Percentiles rank a stretch among this genome's conserved stretches.
Conservation (phyloP, 2,329 filamentous ascomycete genomes). For the Microdochium paspali region DNA sequence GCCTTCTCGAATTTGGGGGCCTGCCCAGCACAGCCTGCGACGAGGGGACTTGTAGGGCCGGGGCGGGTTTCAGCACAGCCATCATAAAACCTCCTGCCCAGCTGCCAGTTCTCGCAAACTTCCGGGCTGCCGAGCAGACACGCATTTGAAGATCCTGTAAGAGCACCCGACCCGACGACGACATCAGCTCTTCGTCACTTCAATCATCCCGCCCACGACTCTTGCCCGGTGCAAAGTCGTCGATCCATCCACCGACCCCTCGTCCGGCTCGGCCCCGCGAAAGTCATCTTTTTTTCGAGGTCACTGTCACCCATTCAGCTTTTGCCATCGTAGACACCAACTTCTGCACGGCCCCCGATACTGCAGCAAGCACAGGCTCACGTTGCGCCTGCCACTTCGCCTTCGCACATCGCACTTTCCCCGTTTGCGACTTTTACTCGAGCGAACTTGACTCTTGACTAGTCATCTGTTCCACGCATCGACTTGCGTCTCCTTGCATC, state of each 20-base stretch:
- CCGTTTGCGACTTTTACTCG: neutral
- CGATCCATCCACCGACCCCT: neutral
- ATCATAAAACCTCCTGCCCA: neutral
- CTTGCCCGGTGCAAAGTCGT: slow-evolving; percentile 12
- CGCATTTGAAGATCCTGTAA: neutral
- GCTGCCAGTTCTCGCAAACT: neutral
- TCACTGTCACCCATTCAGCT: neutral
- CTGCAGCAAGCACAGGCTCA: neutral
- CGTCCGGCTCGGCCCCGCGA: neutral
- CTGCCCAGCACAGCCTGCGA: too few relatives aligned
- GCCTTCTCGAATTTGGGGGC: too few relatives aligned
- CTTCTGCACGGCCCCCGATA: neutral
- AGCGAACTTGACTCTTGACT: neutral
- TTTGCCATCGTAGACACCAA: neutral
- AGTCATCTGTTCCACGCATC: neutral
- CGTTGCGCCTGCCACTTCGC: neutral
- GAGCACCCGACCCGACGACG: slow-evolving; percentile 3
- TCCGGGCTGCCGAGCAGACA: neutral
- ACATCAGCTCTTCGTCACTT: slow-evolving; percentile 5
- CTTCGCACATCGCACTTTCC: neutral
- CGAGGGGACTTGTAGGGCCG: neutral
- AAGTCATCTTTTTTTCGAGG: neutral
- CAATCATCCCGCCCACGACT: slow-evolving; percentile 3
- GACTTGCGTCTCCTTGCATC: neutral
- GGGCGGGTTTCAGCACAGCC: neutral